phyloP scores from a whole-genome alignment of 192 early-diverging fungal species.

The Podila minutissima region DNA sequence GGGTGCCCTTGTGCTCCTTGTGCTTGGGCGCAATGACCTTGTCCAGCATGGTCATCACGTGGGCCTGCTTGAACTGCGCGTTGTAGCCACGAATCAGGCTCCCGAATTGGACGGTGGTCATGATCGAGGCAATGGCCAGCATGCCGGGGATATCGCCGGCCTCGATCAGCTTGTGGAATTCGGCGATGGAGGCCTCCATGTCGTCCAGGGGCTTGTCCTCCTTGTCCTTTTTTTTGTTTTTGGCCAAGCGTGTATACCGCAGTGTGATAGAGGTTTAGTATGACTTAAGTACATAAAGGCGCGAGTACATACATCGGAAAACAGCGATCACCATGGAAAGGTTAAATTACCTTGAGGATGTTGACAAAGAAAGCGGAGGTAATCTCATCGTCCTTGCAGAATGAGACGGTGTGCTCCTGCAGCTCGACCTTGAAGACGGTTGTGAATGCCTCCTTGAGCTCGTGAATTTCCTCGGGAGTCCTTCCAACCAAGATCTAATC shows the following conservation, averaged over 20 bases:
- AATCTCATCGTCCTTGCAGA: constrained; percentile 17
- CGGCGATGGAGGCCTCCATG: constrained; percentile 8
- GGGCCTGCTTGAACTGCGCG: constrained; percentile 6
- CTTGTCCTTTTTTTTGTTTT: constrained; percentile 14
- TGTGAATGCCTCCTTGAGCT: constrained; percentile 29
- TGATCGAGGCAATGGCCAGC: constrained; percentile 9
- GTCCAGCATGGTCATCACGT: constrained; percentile 27
- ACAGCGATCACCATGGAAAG: no score
- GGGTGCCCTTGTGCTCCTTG: constrained; percentile 27
- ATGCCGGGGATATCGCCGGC: constrained; percentile 10
- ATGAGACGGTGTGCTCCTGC: constrained; percentile 29
- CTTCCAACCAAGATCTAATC: constrained; percentile 39
- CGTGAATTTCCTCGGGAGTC: constrained; percentile 32
- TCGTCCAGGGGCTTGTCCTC: constrained; percentile 33
- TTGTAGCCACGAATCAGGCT: constrained; percentile 25
- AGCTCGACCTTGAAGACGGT: constrained; percentile 16
- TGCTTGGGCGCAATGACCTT: constrained; percentile 19
- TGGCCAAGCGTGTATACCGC: not conserved
- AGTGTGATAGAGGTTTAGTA: not conserved
- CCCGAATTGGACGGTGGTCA: constrained; percentile 23
- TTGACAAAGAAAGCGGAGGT: constrained; percentile 17
- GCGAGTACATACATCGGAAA: no score
- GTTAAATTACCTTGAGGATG: constrained; percentile 24
- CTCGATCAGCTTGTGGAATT: constrained; percentile 13
- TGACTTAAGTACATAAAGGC: not conserved